phyloP scores from a whole-genome alignment of 352 stramenopile species.

The Sclerospora graminicola region DNA sequence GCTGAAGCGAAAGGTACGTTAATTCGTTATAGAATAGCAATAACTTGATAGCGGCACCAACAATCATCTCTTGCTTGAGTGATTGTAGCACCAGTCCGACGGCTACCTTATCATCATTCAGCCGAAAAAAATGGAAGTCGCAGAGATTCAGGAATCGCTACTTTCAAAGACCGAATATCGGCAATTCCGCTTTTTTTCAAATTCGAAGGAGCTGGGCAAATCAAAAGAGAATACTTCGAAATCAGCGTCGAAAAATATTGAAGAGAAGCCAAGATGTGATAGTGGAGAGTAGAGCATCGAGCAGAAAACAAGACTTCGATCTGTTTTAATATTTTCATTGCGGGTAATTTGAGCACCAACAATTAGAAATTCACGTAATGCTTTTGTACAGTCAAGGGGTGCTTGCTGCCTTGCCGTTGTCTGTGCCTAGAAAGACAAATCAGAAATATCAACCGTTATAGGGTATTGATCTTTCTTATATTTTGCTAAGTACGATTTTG shows the following conservation, averaged over 20 bases:
- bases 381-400: no score
- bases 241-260: neutral
- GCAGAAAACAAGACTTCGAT: no score
- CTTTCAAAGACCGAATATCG: slow-evolving; percentile 72
- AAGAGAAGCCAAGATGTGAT: neutral
- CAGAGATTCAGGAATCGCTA: slow-evolving; percentile 75
- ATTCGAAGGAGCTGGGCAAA: neutral
- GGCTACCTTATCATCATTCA: slow-evolving; percentile 78
- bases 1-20: slow-evolving; percentile 39
- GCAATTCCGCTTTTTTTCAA: slow-evolving; percentile 47
- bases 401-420: no score
- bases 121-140: slow-evolving; percentile 65
- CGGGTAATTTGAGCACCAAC: no score
- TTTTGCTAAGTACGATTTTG: no score
- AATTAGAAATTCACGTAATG: no score
- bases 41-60: neutral
- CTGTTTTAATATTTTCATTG: no score
- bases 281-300: no score
- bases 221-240: neutral
- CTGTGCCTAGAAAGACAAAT: no score
- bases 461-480: no score
- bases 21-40: neutral
- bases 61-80: neutral
- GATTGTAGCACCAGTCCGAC: slow-evolving; percentile 46
- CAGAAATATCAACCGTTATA: no score